Percentiles rank a stretch among this genome's conserved stretches.
phyloP scores from a whole-genome alignment of 805 yeast species.

The Kuraishia molischiana region DNA sequence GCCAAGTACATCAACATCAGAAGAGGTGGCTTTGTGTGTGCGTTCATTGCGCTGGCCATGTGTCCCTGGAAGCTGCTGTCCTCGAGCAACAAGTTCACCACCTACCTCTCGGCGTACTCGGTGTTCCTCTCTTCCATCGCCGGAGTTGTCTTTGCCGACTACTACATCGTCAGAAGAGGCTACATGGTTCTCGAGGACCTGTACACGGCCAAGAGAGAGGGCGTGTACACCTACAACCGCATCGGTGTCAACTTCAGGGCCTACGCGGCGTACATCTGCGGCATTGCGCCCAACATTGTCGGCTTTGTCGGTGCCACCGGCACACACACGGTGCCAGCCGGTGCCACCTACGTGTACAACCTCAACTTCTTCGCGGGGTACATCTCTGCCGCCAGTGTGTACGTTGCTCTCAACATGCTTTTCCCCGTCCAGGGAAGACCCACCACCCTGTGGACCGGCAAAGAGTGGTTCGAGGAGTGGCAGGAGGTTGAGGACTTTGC shows the following conservation, averaged over 20 bases:
- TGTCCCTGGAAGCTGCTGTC: constrained; percentile 80
- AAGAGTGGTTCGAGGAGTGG: constrained; percentile 51
- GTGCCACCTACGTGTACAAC: constrained; percentile 66
- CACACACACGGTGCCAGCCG: constrained; percentile 58
- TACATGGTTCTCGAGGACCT: constrained; percentile 52
- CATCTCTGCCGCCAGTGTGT: constrained; percentile 42
- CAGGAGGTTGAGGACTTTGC: constrained; percentile 57
- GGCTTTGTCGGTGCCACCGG: constrained; percentile 84
- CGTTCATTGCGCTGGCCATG: constrained; percentile 55
- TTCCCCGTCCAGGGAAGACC: constrained; percentile 43
- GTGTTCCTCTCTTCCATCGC: constrained; percentile 79
- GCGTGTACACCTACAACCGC: constrained; percentile 48
- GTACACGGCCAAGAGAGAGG: constrained; percentile 35
- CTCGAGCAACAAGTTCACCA: constrained; percentile 64
- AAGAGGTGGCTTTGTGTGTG: constrained; percentile 76
- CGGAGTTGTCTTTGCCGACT: constrained; percentile 65
- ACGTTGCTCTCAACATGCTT: constrained; percentile 39
- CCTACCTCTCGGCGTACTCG: constrained; percentile 72
- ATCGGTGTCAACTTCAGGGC: constrained; percentile 82
- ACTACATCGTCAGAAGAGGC: constrained; percentile 67
- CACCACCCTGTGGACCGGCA: constrained; percentile 8
- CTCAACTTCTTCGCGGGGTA: constrained; percentile 76
- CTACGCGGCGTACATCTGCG: constrained; percentile 66
- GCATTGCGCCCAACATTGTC: constrained; percentile 74
- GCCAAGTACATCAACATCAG: constrained; percentile 63